These are phyloP conservation scores for Psidium guajava DNA, from an alignment of 345 rosid genomes.

Conservation along the genomic window DNA sequence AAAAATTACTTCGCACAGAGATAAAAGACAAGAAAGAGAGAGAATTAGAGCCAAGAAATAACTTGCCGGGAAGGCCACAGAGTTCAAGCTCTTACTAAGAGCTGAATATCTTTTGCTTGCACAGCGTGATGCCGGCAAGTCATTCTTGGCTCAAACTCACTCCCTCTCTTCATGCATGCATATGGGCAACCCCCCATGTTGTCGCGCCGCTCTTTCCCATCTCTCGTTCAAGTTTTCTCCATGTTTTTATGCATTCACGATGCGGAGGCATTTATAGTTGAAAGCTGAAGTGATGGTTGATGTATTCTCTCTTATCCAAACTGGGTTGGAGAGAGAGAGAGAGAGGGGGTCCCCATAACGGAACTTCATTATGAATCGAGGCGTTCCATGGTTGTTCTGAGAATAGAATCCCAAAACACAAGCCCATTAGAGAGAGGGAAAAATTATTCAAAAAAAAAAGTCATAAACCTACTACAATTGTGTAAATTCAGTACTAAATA, in stretches of 20 bases:
- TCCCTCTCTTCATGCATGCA: slow-evolving; percentile 1
- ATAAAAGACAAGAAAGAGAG: not conserved
- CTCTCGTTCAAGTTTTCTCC: not conserved
- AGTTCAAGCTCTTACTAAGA: not conserved
- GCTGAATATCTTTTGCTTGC: not conserved
- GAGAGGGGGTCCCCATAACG: not conserved
- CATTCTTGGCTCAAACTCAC: slow-evolving; percentile 13
- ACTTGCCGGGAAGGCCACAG: not conserved
- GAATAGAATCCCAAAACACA: not conserved
- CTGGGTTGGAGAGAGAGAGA: not conserved
- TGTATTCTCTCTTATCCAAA: not conserved
- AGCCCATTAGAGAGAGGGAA: not conserved
- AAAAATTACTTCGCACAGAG: not conserved
- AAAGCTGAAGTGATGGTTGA: not conserved
- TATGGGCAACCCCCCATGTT: not conserved
- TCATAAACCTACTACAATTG: too few species aligned
- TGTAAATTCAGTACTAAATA: too few species aligned
- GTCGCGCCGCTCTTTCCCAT: not conserved
- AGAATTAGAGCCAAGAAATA: not conserved
- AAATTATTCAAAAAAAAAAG: too few species aligned
- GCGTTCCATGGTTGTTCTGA: not conserved
- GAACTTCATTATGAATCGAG: not conserved
- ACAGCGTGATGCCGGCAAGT: not conserved
- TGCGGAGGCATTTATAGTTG: not conserved
- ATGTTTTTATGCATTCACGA: not conserved